Percentiles rank a stretch among this genome's conserved stretches.
Conservation (phyloP, 2,329 filamentous ascomycete species). For the Aspergillus uvarum region DNA sequence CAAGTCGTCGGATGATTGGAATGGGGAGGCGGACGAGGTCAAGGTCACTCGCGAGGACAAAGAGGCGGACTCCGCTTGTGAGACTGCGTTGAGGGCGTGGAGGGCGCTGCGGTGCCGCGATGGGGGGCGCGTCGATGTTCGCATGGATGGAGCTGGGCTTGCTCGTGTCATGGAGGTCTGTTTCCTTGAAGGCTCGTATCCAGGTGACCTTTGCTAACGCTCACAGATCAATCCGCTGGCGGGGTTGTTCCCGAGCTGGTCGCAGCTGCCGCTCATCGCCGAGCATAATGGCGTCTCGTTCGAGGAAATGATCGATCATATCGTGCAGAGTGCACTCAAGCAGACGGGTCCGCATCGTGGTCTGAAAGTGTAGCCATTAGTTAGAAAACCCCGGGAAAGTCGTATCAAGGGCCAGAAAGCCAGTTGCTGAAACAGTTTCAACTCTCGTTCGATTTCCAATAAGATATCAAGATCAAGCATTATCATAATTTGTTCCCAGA, state of each 20-base stretch:
- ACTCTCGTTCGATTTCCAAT: no score
- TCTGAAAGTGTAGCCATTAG: no score
- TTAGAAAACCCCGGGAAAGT: no score
- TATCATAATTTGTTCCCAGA: no score
- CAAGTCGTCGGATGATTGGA: constrained; percentile 6
- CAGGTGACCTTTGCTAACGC: not conserved
- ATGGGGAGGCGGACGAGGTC: constrained; percentile 3
- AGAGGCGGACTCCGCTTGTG: constrained; percentile 9
- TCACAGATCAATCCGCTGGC: constrained; percentile 1
- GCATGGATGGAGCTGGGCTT: constrained; percentile 5
- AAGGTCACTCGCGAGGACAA: constrained; percentile 9
- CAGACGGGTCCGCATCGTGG: no score
- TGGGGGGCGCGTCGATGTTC: constrained; percentile 20
- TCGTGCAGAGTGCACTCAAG: constrained; percentile 1
- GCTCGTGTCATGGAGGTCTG: constrained; percentile 18
- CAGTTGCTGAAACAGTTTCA: no score
- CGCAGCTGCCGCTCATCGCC: constrained; percentile 3
- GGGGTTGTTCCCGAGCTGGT: not conserved
- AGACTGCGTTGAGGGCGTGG: constrained; percentile 16
- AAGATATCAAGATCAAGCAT: no score
- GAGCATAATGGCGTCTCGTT: constrained; percentile 1
- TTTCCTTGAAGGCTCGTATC: not conserved
- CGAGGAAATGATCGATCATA: not conserved
- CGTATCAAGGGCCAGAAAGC: no score
- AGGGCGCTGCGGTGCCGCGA: constrained; percentile 15